These are phyloP conservation scores for Nectriaceae sp. DNA, from an alignment of 2,329 filamentous ascomycete species.

Conservation along the genomic window DNA sequence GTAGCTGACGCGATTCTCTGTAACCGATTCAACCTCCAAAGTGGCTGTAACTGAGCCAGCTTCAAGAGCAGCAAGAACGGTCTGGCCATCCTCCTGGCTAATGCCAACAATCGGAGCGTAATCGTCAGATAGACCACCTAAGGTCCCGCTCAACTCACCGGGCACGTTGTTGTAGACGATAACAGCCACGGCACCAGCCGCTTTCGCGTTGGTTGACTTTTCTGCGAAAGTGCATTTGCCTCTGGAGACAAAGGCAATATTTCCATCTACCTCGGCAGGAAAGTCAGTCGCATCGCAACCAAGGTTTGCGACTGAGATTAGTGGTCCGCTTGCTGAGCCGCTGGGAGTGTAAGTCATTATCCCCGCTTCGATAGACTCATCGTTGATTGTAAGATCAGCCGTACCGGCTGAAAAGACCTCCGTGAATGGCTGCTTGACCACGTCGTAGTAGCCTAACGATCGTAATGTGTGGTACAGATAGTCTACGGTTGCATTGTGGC, in stretches of 20 bases:
- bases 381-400: constrained; percentile 26
- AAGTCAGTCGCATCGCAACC: constrained; percentile 31
- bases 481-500: constrained; percentile 37
- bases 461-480: constrained; percentile 31
- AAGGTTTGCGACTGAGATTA: constrained; percentile 27
- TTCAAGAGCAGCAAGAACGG: constrained; percentile 30
- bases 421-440: constrained; percentile 34
- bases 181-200: constrained; percentile 32
- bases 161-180: constrained; percentile 33
- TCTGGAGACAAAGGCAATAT: constrained; percentile 34
- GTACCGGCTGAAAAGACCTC: constrained; percentile 27
- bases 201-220: constrained; percentile 30
- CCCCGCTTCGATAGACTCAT: constrained; percentile 28
- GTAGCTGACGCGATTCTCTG: constrained; percentile 42
- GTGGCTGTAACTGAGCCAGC: constrained; percentile 38
- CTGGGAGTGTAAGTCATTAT: constrained; percentile 33
- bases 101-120: constrained; percentile 32
- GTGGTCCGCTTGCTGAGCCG: constrained; percentile 31
- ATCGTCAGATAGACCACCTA: constrained; percentile 27
- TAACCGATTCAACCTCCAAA: constrained; percentile 36
- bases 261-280: constrained; percentile 26
- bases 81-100: constrained; percentile 30
- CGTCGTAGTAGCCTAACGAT: constrained; percentile 27
- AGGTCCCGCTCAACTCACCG: constrained; percentile 33
- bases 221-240: constrained; percentile 34